phyloP scores from a whole-genome alignment of 192 early-diverging fungal species.

The Coemansia sp. region DNA sequence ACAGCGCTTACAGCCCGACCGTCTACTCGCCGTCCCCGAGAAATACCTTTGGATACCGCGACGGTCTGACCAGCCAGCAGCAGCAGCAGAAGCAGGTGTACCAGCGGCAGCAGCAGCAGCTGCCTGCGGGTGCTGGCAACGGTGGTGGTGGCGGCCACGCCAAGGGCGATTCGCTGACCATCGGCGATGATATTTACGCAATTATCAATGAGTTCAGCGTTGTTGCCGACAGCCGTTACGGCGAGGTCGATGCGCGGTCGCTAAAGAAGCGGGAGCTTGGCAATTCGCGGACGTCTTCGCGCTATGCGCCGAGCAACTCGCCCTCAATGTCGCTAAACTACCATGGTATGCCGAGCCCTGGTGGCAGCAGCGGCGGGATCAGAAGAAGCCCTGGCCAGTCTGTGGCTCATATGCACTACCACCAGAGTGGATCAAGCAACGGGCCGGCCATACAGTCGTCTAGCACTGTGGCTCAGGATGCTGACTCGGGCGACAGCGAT shows the following conservation, averaged over 20 bases:
- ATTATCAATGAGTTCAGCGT: slow-evolving; percentile 55
- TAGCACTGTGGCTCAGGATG: neutral
- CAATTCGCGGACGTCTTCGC: neutral
- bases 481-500: neutral
- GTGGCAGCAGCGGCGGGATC: neutral
- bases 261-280: slow-evolving; percentile 13
- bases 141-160: neutral
- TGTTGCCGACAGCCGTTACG: slow-evolving; percentile 42
- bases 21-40: slow-evolving; percentile 12
- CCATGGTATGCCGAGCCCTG: slow-evolving; percentile 2
- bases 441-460: neutral
- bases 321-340: slow-evolving; percentile 3
- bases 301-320: neutral
- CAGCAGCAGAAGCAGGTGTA: slow-evolving; percentile 10
- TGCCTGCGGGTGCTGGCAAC: neutral
- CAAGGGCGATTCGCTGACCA: slow-evolving; percentile 43
- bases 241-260: slow-evolving; percentile 43
- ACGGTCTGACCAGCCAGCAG: neutral
- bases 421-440: neutral
- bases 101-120: slow-evolving; percentile 3
- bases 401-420: neutral
- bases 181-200: slow-evolving; percentile 52
- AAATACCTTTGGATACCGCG: slow-evolving; percentile 31
- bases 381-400: slow-evolving; percentile 5
- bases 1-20: slow-evolving; percentile 15